Percentiles rank a stretch among this genome's conserved stretches.
These are phyloP conservation scores for Pseudomicrostroma phylloplanum DNA, from an alignment of 1,284 basidiomycete species.

Conservation along the genomic window DNA sequence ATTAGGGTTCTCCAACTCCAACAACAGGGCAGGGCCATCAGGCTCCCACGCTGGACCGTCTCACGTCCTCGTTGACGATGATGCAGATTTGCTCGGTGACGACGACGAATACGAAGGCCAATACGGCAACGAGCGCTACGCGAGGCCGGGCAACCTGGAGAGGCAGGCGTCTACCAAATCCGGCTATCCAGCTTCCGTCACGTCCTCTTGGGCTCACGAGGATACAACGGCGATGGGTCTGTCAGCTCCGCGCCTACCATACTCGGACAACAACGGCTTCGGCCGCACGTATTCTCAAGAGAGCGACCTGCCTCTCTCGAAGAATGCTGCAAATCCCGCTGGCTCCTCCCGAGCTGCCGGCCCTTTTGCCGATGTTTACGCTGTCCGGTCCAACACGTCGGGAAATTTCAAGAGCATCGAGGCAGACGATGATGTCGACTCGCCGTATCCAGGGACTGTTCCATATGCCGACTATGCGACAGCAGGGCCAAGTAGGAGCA, in stretches of 20 bases:
- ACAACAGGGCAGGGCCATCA: not conserved
- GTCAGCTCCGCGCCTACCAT: not conserved
- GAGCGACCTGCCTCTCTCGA: slow-evolving; percentile 19
- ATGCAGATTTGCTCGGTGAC: slow-evolving; percentile 43
- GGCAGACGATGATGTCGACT: slow-evolving; percentile 41
- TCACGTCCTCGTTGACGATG: slow-evolving; percentile 43
- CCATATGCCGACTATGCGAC: not conserved
- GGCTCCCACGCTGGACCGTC: not conserved
- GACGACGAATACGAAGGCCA: slow-evolving; percentile 27
- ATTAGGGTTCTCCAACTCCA: slow-evolving; percentile 12
- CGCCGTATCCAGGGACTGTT: slow-evolving; percentile 7
- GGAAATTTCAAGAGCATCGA: slow-evolving; percentile 40
- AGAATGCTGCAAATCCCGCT: slow-evolving; percentile 25
- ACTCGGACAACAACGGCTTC: not conserved
- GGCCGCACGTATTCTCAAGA: not conserved
- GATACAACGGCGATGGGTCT: not conserved
- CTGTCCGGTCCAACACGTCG: slow-evolving; percentile 13
- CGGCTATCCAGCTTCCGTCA: slow-evolving; percentile 18
- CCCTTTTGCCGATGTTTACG: slow-evolving; percentile 38
- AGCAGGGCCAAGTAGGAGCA: not conserved
- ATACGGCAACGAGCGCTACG: slow-evolving; percentile 14
- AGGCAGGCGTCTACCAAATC: slow-evolving; percentile 1
- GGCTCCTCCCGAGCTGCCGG: slow-evolving; percentile 22
- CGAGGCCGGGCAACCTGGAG: not conserved
- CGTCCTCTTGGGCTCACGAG: not conserved